phyloP scores from a whole-genome alignment of 148 eudicot genomes.

The Heliosperma pusillum region DNA sequence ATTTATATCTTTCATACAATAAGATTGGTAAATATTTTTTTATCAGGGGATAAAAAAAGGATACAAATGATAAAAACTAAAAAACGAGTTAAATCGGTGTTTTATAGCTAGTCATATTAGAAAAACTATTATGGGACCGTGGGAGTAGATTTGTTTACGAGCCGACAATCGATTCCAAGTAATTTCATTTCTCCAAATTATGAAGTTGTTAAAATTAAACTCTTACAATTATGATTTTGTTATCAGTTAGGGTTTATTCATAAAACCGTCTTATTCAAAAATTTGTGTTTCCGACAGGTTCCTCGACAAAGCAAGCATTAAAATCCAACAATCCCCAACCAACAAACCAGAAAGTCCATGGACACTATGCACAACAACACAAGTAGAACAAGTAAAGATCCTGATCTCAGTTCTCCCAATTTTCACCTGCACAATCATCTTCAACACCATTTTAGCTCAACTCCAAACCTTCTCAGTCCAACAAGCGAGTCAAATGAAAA shows the following conservation, averaged over 20 bases:
- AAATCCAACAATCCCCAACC: conserved; percentile 18
- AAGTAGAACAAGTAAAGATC: conserved; percentile 88
- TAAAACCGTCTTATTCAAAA: background rate
- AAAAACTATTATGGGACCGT: no score
- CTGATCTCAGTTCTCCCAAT: conserved; percentile 75
- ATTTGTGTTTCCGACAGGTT: conserved; percentile 36
- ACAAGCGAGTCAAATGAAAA: conserved; percentile 87
- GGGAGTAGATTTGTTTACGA: no score
- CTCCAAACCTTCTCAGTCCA: conserved; percentile 95
- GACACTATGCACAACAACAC: conserved; percentile 62
- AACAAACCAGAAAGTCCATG: conserved; percentile 43
- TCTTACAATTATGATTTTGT: background rate
- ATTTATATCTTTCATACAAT: no score
- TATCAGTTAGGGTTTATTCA: background rate
- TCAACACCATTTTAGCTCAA: conserved; percentile 91
- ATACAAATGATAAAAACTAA: no score
- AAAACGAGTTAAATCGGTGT: no score
- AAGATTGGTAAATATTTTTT: no score
- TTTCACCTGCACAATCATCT: conserved; percentile 78
- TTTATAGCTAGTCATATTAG: no score
- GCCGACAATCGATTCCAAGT: no score
- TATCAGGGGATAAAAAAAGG: no score
- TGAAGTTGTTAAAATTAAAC: no score
- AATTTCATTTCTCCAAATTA: no score
- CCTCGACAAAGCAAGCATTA: conserved; percentile 85